phyloP scores from a whole-genome alignment of 2,329 filamentous ascomycete genomes.

The Fusarium sp. region DNA sequence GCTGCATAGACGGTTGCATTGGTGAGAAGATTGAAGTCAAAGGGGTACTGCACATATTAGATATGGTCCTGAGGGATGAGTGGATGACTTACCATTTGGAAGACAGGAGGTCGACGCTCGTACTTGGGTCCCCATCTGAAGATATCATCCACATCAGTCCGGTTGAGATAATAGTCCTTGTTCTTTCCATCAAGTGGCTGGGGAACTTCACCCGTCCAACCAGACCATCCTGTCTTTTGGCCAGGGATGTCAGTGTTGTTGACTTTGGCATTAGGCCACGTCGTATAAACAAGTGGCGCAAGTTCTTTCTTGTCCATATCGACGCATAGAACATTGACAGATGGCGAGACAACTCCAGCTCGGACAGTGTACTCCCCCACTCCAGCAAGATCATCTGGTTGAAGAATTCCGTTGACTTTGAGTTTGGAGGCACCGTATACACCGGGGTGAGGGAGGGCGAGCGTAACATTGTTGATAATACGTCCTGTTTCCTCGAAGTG shows the following conservation, averaged over 20 bases:
- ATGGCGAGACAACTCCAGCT: constrained; percentile 75
- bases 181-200: constrained; percentile 32
- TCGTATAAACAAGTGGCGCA: constrained; percentile 68
- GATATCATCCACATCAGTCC: constrained; percentile 71
- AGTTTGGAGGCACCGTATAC: constrained; percentile 71
- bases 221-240: constrained; percentile 45
- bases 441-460: constrained; percentile 78
- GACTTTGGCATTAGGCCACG: constrained; percentile 60
- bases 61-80: background rate
- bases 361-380: constrained; percentile 73
- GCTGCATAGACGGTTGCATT: constrained; percentile 56
- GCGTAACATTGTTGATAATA: constrained; percentile 77
- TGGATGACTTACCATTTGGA: constrained; percentile 51
- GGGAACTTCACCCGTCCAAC: constrained; percentile 53
- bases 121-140: constrained; percentile 71
- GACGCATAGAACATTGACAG: constrained; percentile 76
- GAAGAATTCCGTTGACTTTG: constrained; percentile 70
- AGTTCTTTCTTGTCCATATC: constrained; percentile 69
- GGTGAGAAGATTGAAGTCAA: constrained; percentile 70
- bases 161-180: constrained; percentile 55
- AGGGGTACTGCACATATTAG: constrained; percentile 56
- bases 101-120: constrained; percentile 60
- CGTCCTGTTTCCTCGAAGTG: constrained; percentile 59
- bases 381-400: constrained; percentile 70
- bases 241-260: constrained; percentile 45